Base-by-base conservation (phyloP, 352 stramenopile species). In the Phytophthora europaea region DNA sequence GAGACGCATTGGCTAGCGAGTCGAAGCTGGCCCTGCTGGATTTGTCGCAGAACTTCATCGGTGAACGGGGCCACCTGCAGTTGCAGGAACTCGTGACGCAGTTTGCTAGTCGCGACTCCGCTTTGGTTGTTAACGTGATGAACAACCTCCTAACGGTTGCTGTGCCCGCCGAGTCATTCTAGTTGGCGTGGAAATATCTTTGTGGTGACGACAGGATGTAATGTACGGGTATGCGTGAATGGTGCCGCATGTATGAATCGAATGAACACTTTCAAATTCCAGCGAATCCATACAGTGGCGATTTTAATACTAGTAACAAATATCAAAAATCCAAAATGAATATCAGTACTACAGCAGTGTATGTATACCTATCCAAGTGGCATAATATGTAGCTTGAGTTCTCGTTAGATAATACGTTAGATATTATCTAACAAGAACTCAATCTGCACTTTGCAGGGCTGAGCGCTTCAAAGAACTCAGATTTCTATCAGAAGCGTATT, bases 41-140 rank as follows among this genome's bases (percentile, higher is more conserved):
- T 45, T 56, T 90, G 3, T 78, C 84, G n/a, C 71, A 88, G 6
- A 90, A 90, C 43, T 90, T 87, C 40, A 81, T 90, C 28, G 83
- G 83, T 31, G 83, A 90, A 52, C 77, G 80, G 16, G 83, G 83
- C 26, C 59, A 81, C 22, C 20, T 82, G 51, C 76, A 83, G 51
- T 76, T 88, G 65, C 62, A 81, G 40, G 79, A 84, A 43, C 61
- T 81, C 2, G 74, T 82, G 47, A 61, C 31, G 5, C 65, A 74
- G 6, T 83, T 80, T 23, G 75, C 72, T 47, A 57, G 26, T 61
- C 53, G 60, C 13, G 72, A 63, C n/a, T 64, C 52, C 13, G 15
- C 48, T 52, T 18, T 84, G 36, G 63, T 76, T 13, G 59, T 87
- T 31, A 75, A 76, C 48, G 57, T 87, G 56, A 59, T 61, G 43